Evolutionary conservation across 371 early-diverging fungal genomes (phyloP), one percentile per base, ranked within the genome.

Genomic region (Furculomyces boomerangus): DNA sequence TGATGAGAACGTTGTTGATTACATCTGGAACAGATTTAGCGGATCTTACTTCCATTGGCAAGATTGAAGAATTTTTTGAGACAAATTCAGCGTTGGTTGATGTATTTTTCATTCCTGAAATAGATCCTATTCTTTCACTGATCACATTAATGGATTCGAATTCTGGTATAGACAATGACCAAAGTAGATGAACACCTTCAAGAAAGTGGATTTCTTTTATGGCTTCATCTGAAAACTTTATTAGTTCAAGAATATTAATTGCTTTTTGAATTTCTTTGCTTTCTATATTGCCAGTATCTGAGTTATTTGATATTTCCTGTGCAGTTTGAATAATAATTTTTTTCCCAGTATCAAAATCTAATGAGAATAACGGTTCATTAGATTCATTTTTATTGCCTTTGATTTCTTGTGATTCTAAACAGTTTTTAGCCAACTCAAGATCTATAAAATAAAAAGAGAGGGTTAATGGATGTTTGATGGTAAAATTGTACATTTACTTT

Each of bases 111-210:
- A 13, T 8, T 16, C 8, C 5, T 16, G 20, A 5, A n/a, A 43
- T 10, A 43, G n/a, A 16, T 13, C 13, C 5, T 16, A 20, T 43
- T n/a, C n/a, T n/a, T n/a, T 43, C 43, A 43, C n/a, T n/a, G 43
- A 43, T n/a, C 22, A 43, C 5, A 43, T 5, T 13, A 16, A 43
- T 5, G 10, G n/a, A 10, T n/a, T 43, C 43, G 22, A 13, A 43
- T 5, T 31, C 49, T 8, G 49, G 3, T 5, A 24, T 30, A 13
- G 49, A 10, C 5, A 27, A 3, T 5, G 49, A 20, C 30, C 32
- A 49, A 28, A 49, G 49, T 20, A 49, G 20, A 26, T 49, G 49
- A 27, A 49, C 49, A 3, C 49, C 49, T 20, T 49, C 49, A 3
- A 49, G 25, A 49, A 49, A 49, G 20, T 13, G 18, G 3, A 49